Percentiles rank a stretch among this genome's conserved stretches.
phyloP scores from a whole-genome alignment of 768 basidiomycete genomes.

The Infundibulicybe gibba region DNA sequence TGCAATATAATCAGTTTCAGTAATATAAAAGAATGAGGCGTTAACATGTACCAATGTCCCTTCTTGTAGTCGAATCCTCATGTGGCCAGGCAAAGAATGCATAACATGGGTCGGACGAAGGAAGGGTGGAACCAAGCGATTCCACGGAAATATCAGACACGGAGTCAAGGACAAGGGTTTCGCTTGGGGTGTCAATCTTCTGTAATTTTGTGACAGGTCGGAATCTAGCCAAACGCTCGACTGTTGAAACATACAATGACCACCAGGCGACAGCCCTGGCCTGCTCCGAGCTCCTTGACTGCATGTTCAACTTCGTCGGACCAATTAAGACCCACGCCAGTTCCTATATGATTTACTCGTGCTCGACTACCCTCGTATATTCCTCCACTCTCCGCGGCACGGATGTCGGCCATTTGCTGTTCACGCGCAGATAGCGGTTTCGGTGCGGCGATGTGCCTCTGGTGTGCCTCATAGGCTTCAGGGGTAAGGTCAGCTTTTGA shows the following conservation, averaged over 20 bases:
- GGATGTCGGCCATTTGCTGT: conserved; percentile 75
- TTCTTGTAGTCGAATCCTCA: conserved; percentile 29
- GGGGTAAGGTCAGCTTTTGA: conserved; percentile 63
- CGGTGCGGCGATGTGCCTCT: conserved; percentile 67
- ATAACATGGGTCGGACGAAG: conserved; percentile 59
- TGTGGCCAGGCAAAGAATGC: conserved; percentile 68
- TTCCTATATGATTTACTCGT: conserved; percentile 52
- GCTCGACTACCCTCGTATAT: conserved; percentile 57
- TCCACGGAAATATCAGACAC: conserved; percentile 35
- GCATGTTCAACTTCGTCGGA: conserved; percentile 59
- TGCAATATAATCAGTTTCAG: conserved; percentile 19
- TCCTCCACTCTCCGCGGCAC: conserved; percentile 60
- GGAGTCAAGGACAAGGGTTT: conserved; percentile 50
- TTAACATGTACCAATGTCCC: conserved; percentile 54
- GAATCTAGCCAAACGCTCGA: neutral
- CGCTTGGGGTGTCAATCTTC: conserved; percentile 65
- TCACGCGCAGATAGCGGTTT: conserved; percentile 82
- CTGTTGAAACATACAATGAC: conserved; percentile 49
- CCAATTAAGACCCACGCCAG: conserved; percentile 69
- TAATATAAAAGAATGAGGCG: neutral
- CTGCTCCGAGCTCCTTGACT: conserved; percentile 50
- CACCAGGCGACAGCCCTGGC: conserved; percentile 51
- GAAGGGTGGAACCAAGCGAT: conserved; percentile 45
- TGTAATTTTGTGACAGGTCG: conserved; percentile 18
- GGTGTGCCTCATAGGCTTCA: conserved; percentile 71